These are phyloP conservation scores for Actinomortierella ambigua DNA, from an alignment of 371 early-diverging fungal species.

Conservation along the genomic window DNA sequence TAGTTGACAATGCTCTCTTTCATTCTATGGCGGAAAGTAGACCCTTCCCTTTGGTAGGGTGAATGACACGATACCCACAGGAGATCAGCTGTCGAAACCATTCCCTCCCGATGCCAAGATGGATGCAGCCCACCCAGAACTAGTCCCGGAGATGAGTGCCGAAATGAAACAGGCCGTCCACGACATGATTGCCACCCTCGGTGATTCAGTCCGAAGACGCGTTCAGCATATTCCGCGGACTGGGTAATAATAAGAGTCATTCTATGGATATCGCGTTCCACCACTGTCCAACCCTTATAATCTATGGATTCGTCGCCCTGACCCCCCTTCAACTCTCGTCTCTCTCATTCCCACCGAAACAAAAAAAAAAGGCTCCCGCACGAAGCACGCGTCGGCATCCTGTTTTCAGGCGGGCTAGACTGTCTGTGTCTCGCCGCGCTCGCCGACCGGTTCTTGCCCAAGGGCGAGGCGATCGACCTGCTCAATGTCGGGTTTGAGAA, in stretches of 20 bases:
- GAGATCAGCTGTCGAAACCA: slow-evolving; percentile 27
- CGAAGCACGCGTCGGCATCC: slow-evolving; percentile 72
- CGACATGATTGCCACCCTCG: slow-evolving; percentile 48
- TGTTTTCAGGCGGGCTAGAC: slow-evolving; percentile 96
- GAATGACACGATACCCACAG: slow-evolving; percentile 49
- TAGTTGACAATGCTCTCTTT: background rate
- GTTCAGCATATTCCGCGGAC: slow-evolving; percentile 62
- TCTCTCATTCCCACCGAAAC: slow-evolving; percentile 2
- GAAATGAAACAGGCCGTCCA: slow-evolving; percentile 46
- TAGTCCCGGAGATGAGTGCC: slow-evolving; percentile 39
- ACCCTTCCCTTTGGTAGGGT: slow-evolving; percentile 56
- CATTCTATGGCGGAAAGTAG: slow-evolving; percentile 16
- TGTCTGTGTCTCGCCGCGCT: slow-evolving; percentile 87
- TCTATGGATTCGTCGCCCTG: background rate
- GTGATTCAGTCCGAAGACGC: slow-evolving; percentile 59
- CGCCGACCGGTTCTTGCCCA: slow-evolving; percentile 70
- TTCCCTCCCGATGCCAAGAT: slow-evolving; percentile 23
- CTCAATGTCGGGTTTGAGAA: slow-evolving; percentile 97
- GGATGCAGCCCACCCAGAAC: slow-evolving; percentile 30
- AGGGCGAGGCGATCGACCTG: slow-evolving; percentile 83
- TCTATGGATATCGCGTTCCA: background rate
- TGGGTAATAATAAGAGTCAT: slow-evolving; percentile 29
- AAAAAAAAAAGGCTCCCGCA: slow-evolving; percentile 5
- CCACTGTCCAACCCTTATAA: background rate
- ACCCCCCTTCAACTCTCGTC: slow-evolving; percentile 1